Percentiles rank a stretch among this genome's conserved stretches.
phyloP scores from a whole-genome alignment of 768 basidiomycete genomes.

The Termitomyces sp. region DNA sequence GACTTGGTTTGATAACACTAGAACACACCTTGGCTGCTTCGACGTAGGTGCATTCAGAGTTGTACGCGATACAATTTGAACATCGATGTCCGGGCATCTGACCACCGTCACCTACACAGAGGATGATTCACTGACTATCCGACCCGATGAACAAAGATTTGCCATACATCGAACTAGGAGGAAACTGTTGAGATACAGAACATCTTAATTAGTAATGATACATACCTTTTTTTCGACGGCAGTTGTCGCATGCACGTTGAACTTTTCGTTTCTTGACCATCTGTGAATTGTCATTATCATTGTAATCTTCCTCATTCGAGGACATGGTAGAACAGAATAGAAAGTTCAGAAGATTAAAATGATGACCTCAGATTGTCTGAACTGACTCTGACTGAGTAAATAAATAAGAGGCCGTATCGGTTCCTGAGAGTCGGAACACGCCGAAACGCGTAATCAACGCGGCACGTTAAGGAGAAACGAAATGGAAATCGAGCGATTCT shows the following conservation, averaged over 20 bases:
- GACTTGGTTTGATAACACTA: background rate
- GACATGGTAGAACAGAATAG: constrained; percentile 42
- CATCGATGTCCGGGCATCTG: constrained; percentile 66
- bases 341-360: background rate
- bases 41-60: constrained; percentile 64
- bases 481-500: background rate
- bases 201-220: background rate
- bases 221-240: constrained; percentile 80
- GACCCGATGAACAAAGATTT: background rate
- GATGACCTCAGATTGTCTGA: constrained; percentile 14
- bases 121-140: background rate
- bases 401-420: constrained; percentile 6
- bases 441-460: background rate
- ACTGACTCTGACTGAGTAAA: background rate
- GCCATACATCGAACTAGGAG: constrained; percentile 61
- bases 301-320: constrained; percentile 62
- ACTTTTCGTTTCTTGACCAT: constrained; percentile 66
- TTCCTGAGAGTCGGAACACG: constrained; percentile 8
- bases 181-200: background rate
- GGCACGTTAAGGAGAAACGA: too few species aligned
- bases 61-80: constrained; percentile 64
- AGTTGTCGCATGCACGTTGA: constrained; percentile 79
- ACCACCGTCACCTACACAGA: constrained; percentile 58
- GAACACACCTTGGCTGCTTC: constrained; percentile 61
- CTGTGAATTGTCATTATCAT: constrained; percentile 39